These are phyloP conservation scores for Amoebophrya sp. DNA, from an alignment of 169 alveolate genomes.

Conservation along the genomic window DNA sequence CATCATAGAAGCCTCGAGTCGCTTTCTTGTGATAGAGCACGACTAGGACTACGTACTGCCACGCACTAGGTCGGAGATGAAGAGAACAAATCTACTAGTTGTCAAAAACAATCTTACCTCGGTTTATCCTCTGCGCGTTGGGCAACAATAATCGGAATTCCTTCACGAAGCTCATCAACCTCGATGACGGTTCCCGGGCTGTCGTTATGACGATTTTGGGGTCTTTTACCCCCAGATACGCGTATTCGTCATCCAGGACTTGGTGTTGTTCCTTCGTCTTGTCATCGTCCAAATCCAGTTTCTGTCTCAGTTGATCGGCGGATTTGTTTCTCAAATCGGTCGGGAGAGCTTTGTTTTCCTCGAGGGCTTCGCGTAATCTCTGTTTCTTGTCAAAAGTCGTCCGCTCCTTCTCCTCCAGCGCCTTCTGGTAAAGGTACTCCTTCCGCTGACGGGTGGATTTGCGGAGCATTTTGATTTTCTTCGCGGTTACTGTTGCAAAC, in stretches of 20 bases:
- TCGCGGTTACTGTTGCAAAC: no score
- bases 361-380: conserved; percentile 76
- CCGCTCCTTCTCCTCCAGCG: conserved; percentile 77
- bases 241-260: conserved; percentile 76
- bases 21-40: no score
- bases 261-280: conserved; percentile 69
- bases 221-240: conserved; percentile 74
- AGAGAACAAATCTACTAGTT: no score
- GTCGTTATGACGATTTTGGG: conserved; percentile 95
- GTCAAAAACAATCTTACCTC: no score
- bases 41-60: no score
- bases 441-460: conserved; percentile 86
- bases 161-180: conserved; percentile 88
- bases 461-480: conserved; percentile 69
- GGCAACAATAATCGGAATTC: conserved; percentile 91
- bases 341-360: conserved; percentile 72
- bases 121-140: conserved; percentile 86
- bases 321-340: conserved; percentile 52
- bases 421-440: conserved; percentile 86
- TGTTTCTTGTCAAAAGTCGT: conserved; percentile 69
- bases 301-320: conserved; percentile 60
- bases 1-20: no score
- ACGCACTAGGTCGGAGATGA: no score
- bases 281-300: conserved; percentile 62
- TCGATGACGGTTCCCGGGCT: conserved; percentile 87